Base-by-base conservation (phyloP, 305 asterid species). In the Fraxinus platypoda region DNA sequence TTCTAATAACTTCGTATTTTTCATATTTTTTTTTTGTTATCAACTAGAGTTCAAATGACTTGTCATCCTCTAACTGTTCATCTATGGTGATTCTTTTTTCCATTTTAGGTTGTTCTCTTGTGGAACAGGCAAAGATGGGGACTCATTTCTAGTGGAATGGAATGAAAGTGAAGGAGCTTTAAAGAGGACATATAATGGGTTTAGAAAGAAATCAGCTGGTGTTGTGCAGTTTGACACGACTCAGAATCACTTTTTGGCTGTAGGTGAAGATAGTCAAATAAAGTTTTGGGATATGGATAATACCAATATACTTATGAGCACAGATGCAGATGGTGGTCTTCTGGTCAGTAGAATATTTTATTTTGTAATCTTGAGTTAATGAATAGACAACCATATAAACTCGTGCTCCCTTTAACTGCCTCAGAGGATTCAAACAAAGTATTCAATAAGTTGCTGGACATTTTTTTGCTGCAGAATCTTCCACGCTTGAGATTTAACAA, bases 211-310 rank as follows among this genome's bases (percentile, higher is more conserved):
- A 87, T 90, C 95, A 28, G 28, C 74, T 83, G 94, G 94, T 28
- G 92, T 92, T 46, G 92, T 94, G 88, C 98, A 92, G 87, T 94
- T 94, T 68, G 98, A 94, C 82, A 90, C 98, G 4, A 91, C 97
- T 33, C 92, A 90, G 78, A 94, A 92, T 84, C 94, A 88, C 87
- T 92, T 94, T 81, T 87, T 94, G 81, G 97, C 97, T 81, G 98
- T 90, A 28, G 98, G 98, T 64, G 98, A 94, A 83, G 98, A 92
- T 57, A 80, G 83, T 88, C 94, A 91, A 84, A 91, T 93, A 79
- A 93, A 93, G 86, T 94, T 91, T 81, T 94, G 98, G 98, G 94
- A 94, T 90, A 94, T 94, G 98, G 98, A 94, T 88, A 92, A 84
- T 80, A 35, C 78, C 79, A 88, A 87, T 78, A 79, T 88, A 25